Evolutionary conservation across 768 basidiomycete species (phyloP), one percentile per base, ranked within the genome.

Genomic region (Suillus cothurnatus): DNA sequence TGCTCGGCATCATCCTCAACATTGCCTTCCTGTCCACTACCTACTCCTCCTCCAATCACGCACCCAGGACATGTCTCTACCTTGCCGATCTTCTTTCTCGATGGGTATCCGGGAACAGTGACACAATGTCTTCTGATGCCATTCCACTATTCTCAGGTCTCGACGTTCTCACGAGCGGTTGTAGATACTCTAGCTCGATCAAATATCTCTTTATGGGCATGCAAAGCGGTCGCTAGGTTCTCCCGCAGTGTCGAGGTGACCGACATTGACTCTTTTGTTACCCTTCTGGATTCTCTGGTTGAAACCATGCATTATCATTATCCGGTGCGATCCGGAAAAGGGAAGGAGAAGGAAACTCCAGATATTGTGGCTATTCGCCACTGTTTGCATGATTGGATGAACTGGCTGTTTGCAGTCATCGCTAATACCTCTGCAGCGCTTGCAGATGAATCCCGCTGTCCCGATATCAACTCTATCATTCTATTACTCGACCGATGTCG

Each of bases 1-100:
- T 88, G 43, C 79, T 89, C 41, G 74, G 73, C 58, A 66, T 70
- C 12, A 69, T 86, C 50, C 76, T 89, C 41, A 71, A 69, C 4
- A 71, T 79, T 45, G 77, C 85, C 31, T 70, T 84, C 34, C 61
- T 73, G 5, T 66, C 81, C 15, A 61, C 71, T 31, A 63, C 72
- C 34, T 52, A n/a, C 66, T 21, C 64, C 66, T n/a, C 74, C 78
- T 3, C 76, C 74, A 15, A 73, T 82, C 50, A 78, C 77, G 21
- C 82, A 86, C 61, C 79, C 83, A 4, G 76, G 79, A 3, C 83
- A 87, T 71, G 73, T 76, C 15, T 76, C 58, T 87, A 83, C 69
- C 79, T 88, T 47, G 66, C 80, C 19, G 80, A 83, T 53, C 76
- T 87, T 34, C 76, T 75, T 52, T 68, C 71, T n/a, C 73, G 70